Base-by-base conservation (phyloP, 192 early-diverging fungal species). In the Linnemannia elongata region DNA sequence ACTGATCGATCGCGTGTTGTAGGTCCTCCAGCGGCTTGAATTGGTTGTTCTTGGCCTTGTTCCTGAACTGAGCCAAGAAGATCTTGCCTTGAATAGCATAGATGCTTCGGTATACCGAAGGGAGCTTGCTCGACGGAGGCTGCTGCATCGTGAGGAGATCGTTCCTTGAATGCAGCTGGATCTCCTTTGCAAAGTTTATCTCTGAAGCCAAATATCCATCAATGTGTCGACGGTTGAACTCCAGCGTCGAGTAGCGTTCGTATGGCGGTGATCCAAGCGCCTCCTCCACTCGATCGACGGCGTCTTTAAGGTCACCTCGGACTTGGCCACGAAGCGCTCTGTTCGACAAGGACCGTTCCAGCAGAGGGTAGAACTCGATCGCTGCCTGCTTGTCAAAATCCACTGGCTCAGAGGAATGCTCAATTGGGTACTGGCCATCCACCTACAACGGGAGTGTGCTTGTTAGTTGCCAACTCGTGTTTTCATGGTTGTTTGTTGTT, bases 21-120 rank as follows among this genome's bases (percentile, higher is more conserved):
- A 94, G 79, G 72, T 89, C 90, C 69, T 92, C 91, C 12, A 94
- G 82, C 3, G 90, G 89, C 75, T 91, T 94, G 78, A 91, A 88
- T 38, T 81, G 79, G 66, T 89, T 90, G 18, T 82, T 74, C 71
- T 91, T 92, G 27, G 88, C 78, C 72, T 91, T 85, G 49, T 90
- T 91, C 80, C 90, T 90, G 54, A 89, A 88, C 42, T 92, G 90
- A 1, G 91, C 69, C 17, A 88, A 81, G 22, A 89, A 81, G 9
- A 92, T 90, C 57, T 91, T 91, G 9, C 92, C 94, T 77, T 91
- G 88, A 24, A 95, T 89, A 60, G 88, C 91, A 75, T 91, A 94
- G 8, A 95, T 90, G 24, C 89, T 87, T 41, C 85, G 88, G 73
- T 92, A 93, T 0, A 94, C 91, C 30, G 78, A 74, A 12, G 85